A percentile compares a stretch with the other conserved stretches of the same genome.
phyloP scores from a whole-genome alignment of 345 rosid genomes.

The Gossypium rotundifolium region DNA sequence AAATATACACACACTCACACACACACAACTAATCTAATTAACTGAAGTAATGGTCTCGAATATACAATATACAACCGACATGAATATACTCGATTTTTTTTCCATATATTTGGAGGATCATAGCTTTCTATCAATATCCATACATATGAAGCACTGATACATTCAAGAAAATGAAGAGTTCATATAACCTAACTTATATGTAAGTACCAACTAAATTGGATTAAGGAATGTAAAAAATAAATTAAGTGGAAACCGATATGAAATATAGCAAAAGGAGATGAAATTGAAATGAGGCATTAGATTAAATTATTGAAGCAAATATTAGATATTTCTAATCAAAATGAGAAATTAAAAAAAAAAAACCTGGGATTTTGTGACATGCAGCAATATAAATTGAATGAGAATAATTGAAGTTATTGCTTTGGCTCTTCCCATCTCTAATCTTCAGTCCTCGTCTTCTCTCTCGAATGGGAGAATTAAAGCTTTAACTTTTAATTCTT shows the following conservation, averaged over 20 bases:
- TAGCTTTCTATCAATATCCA: not conserved
- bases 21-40: not conserved
- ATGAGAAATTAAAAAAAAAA: not conserved
- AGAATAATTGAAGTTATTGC: not conserved
- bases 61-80: too few species aligned
- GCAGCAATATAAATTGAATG: slow-evolving; percentile 1
- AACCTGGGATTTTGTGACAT: not conserved
- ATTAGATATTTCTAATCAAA: not conserved
- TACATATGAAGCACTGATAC: not conserved
- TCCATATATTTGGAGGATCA: not conserved
- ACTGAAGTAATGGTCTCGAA: not conserved
- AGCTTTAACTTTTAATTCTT: too few species aligned
- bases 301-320: not conserved
- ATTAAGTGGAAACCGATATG: not conserved
- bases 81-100: too few species aligned
- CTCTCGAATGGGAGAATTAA: not conserved
- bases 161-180: not conserved
- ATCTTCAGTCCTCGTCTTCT: not conserved
- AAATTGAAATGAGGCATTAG: not conserved
- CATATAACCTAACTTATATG: not conserved
- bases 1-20: not conserved
- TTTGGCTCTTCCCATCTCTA: not conserved
- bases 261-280: not conserved
- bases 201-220: not conserved
- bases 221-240: not conserved